phyloP scores from a whole-genome alignment of 2,329 filamentous ascomycete genomes.

The Bipolaris victoriae region DNA sequence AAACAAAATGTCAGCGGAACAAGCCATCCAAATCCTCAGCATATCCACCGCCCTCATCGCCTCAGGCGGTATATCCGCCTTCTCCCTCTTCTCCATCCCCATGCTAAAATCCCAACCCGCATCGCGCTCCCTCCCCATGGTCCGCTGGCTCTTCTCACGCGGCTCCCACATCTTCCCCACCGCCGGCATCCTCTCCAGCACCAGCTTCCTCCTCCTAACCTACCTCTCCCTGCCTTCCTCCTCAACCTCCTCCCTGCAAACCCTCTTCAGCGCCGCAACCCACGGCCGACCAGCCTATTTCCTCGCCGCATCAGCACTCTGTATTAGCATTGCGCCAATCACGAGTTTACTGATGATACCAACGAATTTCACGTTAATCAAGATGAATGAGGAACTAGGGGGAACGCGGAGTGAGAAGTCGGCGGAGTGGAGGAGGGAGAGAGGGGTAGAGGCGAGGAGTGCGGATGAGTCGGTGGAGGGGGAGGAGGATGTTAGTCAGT shows the following conservation, averaged over 20 bases:
- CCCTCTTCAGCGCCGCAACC: not conserved
- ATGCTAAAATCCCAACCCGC: conserved; percentile 44
- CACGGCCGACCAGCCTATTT: conserved; percentile 20
- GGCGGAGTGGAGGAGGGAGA: conserved; percentile 4
- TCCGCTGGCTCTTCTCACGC: conserved; percentile 48
- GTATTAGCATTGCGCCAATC: conserved; percentile 30
- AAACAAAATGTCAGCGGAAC: conserved; percentile 15
- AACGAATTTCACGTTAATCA: conserved; percentile 26
- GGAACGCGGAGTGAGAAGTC: conserved; percentile 20
- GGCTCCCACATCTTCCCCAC: conserved; percentile 47
- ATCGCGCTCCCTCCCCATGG: conserved; percentile 47
- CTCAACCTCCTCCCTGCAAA: not conserved
- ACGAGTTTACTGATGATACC: conserved; percentile 13
- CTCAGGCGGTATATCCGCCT: conserved; percentile 43
- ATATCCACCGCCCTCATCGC: conserved; percentile 43
- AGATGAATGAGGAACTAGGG: conserved; percentile 30
- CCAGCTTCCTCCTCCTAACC: conserved; percentile 38
- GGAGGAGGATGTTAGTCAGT: conserved; percentile 35
- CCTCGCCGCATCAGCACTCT: conserved; percentile 24
- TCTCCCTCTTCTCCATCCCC: conserved; percentile 45
- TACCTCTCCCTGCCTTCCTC: conserved; percentile 20
- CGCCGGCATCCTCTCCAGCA: conserved; percentile 33
- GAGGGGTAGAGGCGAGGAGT: conserved; percentile 8
- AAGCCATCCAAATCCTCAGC: conserved; percentile 33
- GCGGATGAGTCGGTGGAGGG: conserved; percentile 31